Percentiles rank a stretch among this genome's conserved stretches.
phyloP scores from a whole-genome alignment of 768 basidiomycete genomes.

The Russula abietina region DNA sequence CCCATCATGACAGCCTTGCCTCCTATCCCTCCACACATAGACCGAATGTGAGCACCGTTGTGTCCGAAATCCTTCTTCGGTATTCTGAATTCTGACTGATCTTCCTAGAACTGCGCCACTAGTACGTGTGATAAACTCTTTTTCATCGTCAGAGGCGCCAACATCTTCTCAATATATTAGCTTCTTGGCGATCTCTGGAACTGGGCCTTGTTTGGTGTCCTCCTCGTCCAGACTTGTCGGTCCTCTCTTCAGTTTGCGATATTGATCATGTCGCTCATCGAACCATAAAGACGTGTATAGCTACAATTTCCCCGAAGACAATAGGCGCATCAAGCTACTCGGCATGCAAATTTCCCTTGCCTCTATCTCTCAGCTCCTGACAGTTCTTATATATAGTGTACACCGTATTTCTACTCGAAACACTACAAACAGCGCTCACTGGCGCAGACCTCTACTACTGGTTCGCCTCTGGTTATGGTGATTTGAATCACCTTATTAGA shows the following conservation, averaged over 20 bases:
- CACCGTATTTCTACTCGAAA: too few relatives aligned
- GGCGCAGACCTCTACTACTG: too few relatives aligned
- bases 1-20: not conserved
- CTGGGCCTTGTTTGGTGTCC: too few relatives aligned
- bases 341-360: not conserved
- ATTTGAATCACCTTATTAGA: too few relatives aligned
- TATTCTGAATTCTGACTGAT: not conserved
- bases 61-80: not conserved
- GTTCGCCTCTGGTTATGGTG: too few relatives aligned
- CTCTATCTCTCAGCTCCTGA: too few relatives aligned
- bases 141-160: not conserved
- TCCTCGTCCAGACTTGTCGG: slow-evolving; percentile 31
- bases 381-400: too few relatives aligned
- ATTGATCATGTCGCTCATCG: not conserved
- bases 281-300: slow-evolving; percentile 14
- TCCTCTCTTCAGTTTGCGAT: not conserved
- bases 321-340: not conserved
- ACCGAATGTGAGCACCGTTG: not conserved
- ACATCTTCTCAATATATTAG: too few relatives aligned
- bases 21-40: not conserved
- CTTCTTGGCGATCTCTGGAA: too few relatives aligned
- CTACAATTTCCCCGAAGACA: slow-evolving; percentile 9
- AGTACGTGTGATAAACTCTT: not conserved
- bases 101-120: not conserved
- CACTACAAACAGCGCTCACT: too few relatives aligned